Base-by-base conservation (phyloP, 306 rosid genomes). In the Trifolium subterraneum region DNA sequence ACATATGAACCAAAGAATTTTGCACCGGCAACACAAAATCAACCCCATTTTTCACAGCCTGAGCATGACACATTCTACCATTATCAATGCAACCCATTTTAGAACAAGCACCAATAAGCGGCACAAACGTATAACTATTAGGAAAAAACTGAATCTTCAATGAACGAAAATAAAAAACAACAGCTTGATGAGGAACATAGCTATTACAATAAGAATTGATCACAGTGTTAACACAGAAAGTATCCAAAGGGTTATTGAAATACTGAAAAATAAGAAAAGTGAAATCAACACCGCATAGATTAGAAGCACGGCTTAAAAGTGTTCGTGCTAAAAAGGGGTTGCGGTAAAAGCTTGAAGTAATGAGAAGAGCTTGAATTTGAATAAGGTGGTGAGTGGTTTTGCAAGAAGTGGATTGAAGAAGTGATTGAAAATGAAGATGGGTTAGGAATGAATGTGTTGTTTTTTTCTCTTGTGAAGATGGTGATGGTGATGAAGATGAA, bases 1-100 rank as follows among this genome's bases (percentile, higher is more conserved):
- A 92, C 96, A 88, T 87, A 27, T 82, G 85, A 75, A 88, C 74
- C 87, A 90, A 82, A 35, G 87, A 84, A 82, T 92, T 89, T 70
- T 78, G 84, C 70, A 92, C 86, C 1, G 68, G 89, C 73, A 85
- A 33, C 11, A 77, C 84, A 54, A 38, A 42, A 22, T 85, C 90
- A 75, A 88, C 72, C 25, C 92, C 93, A 70, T 82, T 83, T 85
- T 87, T 92, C 7, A 90, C 10, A 13, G 79, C 92, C 50, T 92
- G 93, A 3, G 81, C 88, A 54, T 88, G 96, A 20, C 92, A 88
- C 66, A 72, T 75, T 18, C 66, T 15, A 44, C 89, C 96, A 59
- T 77, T 84, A 23, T 80, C 67, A 68, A 80, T 58, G 64, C 88
- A 86, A 31, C 83, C 84, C 78, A 77, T 38, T 25, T 82, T 77